Conservation (phyloP, 768 basidiomycete genomes). For the Boletus vermiculosoides region DNA sequence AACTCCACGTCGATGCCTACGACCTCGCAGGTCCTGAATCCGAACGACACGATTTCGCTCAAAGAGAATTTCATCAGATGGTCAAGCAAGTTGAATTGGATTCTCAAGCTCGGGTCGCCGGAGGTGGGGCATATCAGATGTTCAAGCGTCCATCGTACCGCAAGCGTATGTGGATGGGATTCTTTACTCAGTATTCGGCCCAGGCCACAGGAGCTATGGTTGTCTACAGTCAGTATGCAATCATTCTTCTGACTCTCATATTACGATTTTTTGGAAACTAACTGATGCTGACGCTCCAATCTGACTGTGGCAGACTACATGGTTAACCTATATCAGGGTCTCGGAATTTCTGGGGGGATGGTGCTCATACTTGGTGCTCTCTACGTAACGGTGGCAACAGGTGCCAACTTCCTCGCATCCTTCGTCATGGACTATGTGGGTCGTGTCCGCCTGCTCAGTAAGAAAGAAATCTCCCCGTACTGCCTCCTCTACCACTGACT, state of each 20-base stretch:
- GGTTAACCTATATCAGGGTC: neutral
- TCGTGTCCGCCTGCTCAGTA: neutral
- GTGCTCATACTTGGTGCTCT: neutral
- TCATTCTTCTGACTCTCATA: neutral
- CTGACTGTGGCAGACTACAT: neutral
- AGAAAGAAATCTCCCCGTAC: neutral
- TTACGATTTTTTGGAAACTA: no score
- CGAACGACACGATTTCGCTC: neutral
- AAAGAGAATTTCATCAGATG: neutral
- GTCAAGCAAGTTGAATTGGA: neutral
- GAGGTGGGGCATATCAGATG: neutral
- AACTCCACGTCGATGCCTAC: neutral
- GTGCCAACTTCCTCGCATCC: neutral
- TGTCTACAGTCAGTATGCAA: neutral
- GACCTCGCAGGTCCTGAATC: neutral
- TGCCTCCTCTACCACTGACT: neutral
- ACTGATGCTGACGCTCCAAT: neutral
- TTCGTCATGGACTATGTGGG: slow-evolving; percentile 1
- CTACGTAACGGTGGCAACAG: neutral
- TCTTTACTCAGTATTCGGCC: neutral
- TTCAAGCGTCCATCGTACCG: slow-evolving; percentile 2
- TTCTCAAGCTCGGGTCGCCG: neutral
- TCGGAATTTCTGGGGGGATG: neutral
- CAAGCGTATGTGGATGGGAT: slow-evolving; percentile 4
- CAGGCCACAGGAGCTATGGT: neutral